Base-by-base conservation (phyloP, 2,329 filamentous ascomycete genomes). In the Sporothrix pseudoabietina region DNA sequence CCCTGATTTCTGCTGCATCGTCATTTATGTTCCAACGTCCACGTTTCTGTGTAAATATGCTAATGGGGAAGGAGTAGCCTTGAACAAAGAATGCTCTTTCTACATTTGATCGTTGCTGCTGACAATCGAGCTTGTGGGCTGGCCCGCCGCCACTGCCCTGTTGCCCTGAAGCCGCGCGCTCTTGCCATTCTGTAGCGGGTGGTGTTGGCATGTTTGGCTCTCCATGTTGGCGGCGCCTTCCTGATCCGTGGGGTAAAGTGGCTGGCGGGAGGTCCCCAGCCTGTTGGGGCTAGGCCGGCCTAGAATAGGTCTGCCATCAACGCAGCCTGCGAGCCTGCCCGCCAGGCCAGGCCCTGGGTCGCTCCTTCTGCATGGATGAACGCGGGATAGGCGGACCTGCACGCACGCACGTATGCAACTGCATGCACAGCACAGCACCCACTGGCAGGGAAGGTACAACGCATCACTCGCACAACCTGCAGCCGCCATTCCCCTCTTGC, bases 401-500 rank as follows among this genome's bases (percentile, higher is more conserved):
- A 66, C 39, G 59, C 57, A 61, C 47, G 47, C 32, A 69, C 30
- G 19, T n/a, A 69, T 54, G 65, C 49, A 54, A 41, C 49, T 71
- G 41, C 39, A 55, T 61, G 69, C 54, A 70, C n/a, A 61, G 52
- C 69, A 49, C 41, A 39, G 69, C 55, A 49, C 39, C 39, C 16
- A 39, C 59, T 57, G 61, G 57, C 41, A 71, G 39, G 39, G 55
- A 55, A 61, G 69, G 32, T 71, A 71, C 69, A 71, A 71, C 69
- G 69, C 69, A 71, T 71, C 69, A 59, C 69, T 47, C 69, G 35
- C 35, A 47, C 65, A 52, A 35, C 59, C 72, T 35, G 72, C 59
- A 73, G 68, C 72, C 72, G 72, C 72, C 59, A 32, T 71, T 73
- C 69, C 69, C 72, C 72, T 70, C 72, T 57, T 66, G 66, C 69